Base-by-base conservation (phyloP, 2,329 filamentous ascomycete species). In the Aureobasidium sp. region DNA sequence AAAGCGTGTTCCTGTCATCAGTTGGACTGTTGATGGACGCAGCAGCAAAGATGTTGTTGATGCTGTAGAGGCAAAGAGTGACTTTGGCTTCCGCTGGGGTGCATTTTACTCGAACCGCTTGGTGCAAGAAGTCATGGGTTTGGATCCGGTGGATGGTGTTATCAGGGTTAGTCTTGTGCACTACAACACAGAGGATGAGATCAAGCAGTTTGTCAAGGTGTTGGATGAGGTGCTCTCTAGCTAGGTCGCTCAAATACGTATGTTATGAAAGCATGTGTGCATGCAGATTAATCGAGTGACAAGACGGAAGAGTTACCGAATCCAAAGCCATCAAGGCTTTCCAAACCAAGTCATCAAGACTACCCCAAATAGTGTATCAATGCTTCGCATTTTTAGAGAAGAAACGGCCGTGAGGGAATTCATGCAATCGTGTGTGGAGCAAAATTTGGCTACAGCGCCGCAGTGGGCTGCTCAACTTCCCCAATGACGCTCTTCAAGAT, bases 121-220 rank as follows among this genome's bases (percentile, higher is more conserved):
- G 65, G 77, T 83, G 11, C 75, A 82, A 62, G 82, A 87, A 2
- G 74, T 88, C 0, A 69, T 90, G 41, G 78, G 78, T 0, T 53
- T 74, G 30, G 72, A 88, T 53, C 79, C 77, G 0, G 76, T 81
- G 9, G 80, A 88, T 66, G 88, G 86, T 0, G 82, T 90, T 8
- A 79, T 88, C 5, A 79, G 88, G 65, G 84, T 89, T 16, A 88
- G 85, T 67, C 78, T 89, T 77, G 80, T 87, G 60, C 87, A 90
- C 72, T 90, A 90, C 69, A 90, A 90, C 32, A 53, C 62, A 81
- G 83, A 83, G 66, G 80, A 84, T 3, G 85, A 87, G 69, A 76
- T 86, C 3, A 73, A 76, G 49, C 75, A 70, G 9, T 77, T 85
- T 61, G 77, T 85, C 21, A 74, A 76, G 39, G 75, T 80, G 1